Conservation (phyloP, 2,329 filamentous ascomycete genomes). For the Microdochium nivale region DNA sequence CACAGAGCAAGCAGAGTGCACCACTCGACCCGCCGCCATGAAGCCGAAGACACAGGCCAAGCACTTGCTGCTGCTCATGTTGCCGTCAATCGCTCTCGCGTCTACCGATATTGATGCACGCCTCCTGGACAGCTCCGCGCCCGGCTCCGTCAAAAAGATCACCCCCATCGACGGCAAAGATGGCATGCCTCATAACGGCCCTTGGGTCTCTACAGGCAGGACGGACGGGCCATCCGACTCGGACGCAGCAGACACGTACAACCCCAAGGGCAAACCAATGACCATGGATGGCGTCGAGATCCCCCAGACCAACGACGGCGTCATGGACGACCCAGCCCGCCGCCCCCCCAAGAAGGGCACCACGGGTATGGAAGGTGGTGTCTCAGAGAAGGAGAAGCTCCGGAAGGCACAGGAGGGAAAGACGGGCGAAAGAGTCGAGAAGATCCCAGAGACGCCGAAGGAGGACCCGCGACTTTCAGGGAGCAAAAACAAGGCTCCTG, state of each 20-base stretch:
- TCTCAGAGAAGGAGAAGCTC: slow-evolving; percentile 78
- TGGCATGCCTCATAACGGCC: slow-evolving; percentile 86
- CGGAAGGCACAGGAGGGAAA: slow-evolving; percentile 58
- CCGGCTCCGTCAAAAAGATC: slow-evolving; percentile 52
- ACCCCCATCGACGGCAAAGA: slow-evolving; percentile 88
- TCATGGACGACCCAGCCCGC: slow-evolving; percentile 85
- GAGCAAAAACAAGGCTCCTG: slow-evolving; percentile 33
- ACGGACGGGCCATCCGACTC: slow-evolving; percentile 23
- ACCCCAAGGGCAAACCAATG: slow-evolving; percentile 27
- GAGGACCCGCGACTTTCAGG: slow-evolving; percentile 64
- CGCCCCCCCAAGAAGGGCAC: slow-evolving; percentile 73
- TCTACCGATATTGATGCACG: slow-evolving; percentile 4
- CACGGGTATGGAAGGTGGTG: slow-evolving; percentile 80
- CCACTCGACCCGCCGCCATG: not conserved
- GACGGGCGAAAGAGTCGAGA: slow-evolving; percentile 57
- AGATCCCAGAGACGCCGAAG: slow-evolving; percentile 76
- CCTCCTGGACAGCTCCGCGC: slow-evolving; percentile 15
- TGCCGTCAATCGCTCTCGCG: not conserved
- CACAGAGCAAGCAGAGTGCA: not conserved
- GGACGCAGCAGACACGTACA: slow-evolving; percentile 20
- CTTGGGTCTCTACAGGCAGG: slow-evolving; percentile 55
- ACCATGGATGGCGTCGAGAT: not conserved
- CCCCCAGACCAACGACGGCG: slow-evolving; percentile 58
- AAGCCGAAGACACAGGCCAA: not conserved
- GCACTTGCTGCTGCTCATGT: not conserved